Evolutionary conservation across 352 stramenopile genomes (phyloP).

Genomic region (Globisporangium canariense): DNA sequence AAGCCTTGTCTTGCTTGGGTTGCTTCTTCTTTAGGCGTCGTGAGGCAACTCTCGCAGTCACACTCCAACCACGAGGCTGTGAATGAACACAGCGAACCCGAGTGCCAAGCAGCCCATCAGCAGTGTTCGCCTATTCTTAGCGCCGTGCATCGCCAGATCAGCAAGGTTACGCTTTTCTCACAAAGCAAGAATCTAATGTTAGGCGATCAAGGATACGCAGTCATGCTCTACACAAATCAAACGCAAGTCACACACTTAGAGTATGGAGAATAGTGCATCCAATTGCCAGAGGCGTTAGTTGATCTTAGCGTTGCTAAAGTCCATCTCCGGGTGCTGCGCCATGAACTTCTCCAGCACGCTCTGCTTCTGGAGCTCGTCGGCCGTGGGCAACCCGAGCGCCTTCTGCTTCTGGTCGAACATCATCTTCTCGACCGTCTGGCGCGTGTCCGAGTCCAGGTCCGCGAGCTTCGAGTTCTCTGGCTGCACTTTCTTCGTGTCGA

Average conservation of each 20-base stretch:
- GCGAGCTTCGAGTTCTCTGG: constrained; percentile 98
- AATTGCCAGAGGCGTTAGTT: constrained; percentile 46
- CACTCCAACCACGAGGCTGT: neutral
- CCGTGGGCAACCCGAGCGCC: constrained; percentile 94
- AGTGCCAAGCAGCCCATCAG: neutral
- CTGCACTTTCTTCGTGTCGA: constrained; percentile 98
- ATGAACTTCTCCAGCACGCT: constrained; percentile 99
- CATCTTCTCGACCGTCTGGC: constrained; percentile 99
- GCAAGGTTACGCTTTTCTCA: neutral
- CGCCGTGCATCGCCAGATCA: constrained; percentile 4
- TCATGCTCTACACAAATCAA: neutral
- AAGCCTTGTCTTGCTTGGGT: constrained; percentile 14
- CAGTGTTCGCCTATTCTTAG: constrained; percentile 9
- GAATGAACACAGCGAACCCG: constrained; percentile 22
- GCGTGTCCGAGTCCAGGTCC: constrained; percentile 97
- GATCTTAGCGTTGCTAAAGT: constrained; percentile 99
- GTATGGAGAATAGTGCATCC: neutral
- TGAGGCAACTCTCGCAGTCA: neutral
- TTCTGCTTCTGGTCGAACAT: constrained; percentile 99
- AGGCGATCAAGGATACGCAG: neutral
- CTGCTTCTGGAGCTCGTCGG: constrained; percentile 97
- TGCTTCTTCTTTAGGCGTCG: neutral
- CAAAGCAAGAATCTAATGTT: constrained; percentile 8
- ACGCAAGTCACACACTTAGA: neutral
- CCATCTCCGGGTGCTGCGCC: constrained; percentile 98